phyloP scores from a whole-genome alignment of 768 basidiomycete species.

The Pluteus cervinus region DNA sequence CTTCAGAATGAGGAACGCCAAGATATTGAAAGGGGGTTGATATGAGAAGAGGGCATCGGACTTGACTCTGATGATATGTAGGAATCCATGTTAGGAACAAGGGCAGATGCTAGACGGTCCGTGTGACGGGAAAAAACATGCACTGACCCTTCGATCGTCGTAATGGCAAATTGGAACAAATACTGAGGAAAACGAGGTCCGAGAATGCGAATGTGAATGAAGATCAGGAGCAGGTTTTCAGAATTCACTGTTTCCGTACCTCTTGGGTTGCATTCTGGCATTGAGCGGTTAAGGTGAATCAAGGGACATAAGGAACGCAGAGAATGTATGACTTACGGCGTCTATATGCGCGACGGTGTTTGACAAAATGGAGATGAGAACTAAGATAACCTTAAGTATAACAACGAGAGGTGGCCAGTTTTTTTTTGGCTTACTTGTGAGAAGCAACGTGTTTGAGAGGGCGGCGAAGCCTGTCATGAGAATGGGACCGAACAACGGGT shows the following conservation, averaged over 20 bases:
- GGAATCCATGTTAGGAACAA: conserved; percentile 5
- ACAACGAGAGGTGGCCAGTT: too few species aligned
- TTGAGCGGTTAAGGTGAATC: neutral
- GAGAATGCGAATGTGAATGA: conserved; percentile 17
- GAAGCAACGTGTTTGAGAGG: conserved; percentile 67
- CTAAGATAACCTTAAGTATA: conserved; percentile 15
- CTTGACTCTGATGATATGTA: conserved; percentile 57
- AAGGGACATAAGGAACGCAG: neutral
- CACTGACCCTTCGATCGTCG: conserved; percentile 79
- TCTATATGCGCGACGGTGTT: conserved; percentile 86
- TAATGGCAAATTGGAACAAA: conserved; percentile 80
- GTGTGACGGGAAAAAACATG: neutral
- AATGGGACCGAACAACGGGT: conserved; percentile 68
- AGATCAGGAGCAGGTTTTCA: neutral
- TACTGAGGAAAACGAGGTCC: conserved; percentile 52
- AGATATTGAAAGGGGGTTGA: conserved; percentile 83
- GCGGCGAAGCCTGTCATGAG: conserved; percentile 79
- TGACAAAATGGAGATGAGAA: conserved; percentile 86
- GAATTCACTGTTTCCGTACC: conserved; percentile 25
- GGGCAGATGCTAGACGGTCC: too few species aligned
- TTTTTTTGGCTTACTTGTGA: conserved; percentile 67
- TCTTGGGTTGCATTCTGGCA: conserved; percentile 43
- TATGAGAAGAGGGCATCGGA: conserved; percentile 89
- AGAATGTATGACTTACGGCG: conserved; percentile 30
- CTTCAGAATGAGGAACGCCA: conserved; percentile 76